Percentiles rank a stretch among this genome's conserved stretches.
Evolutionary conservation across 1,284 basidiomycete genomes (phyloP).

Genomic region (Anthracocystis setariae): DNA sequence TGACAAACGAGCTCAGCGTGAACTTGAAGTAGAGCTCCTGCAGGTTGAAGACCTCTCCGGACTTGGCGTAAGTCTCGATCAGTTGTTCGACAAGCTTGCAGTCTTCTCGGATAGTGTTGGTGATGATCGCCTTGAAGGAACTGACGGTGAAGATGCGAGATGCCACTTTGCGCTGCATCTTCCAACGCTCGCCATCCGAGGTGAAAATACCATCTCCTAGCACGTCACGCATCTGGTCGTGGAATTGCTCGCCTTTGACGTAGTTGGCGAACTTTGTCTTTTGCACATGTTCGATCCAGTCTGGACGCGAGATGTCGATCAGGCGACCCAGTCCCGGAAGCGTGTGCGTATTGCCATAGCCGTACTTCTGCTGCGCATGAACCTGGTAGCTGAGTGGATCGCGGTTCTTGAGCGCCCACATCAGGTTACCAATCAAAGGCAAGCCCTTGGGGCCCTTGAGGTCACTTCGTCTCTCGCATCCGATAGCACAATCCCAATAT

Average conservation of each 20-base stretch:
- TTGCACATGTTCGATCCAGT: slow-evolving; percentile 53
- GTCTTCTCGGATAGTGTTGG: slow-evolving; percentile 46
- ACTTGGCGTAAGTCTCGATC: slow-evolving; percentile 12
- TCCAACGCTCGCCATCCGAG: slow-evolving; percentile 62
- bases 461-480: no score
- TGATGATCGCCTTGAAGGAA: slow-evolving; percentile 50
- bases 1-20: slow-evolving; percentile 56
- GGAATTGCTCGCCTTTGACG: slow-evolving; percentile 42
- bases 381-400: no score
- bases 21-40: slow-evolving; percentile 59
- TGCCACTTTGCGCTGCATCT: slow-evolving; percentile 56
- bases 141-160: slow-evolving; percentile 58
- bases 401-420: no score
- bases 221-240: slow-evolving; percentile 42
- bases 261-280: slow-evolving; percentile 59
- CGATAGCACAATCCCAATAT: no score
- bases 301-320: slow-evolving; percentile 45
- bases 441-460: no score
- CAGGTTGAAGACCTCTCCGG: slow-evolving; percentile 34
- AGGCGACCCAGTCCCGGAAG: no score
- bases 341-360: no score
- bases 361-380: no score
- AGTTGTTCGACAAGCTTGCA: slow-evolving; percentile 31
- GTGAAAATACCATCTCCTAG: slow-evolving; percentile 59
- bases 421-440: no score